These are phyloP conservation scores for Solanum hybrid DNA, from an alignment of 305 asterid genomes.

Conservation along the genomic window DNA sequence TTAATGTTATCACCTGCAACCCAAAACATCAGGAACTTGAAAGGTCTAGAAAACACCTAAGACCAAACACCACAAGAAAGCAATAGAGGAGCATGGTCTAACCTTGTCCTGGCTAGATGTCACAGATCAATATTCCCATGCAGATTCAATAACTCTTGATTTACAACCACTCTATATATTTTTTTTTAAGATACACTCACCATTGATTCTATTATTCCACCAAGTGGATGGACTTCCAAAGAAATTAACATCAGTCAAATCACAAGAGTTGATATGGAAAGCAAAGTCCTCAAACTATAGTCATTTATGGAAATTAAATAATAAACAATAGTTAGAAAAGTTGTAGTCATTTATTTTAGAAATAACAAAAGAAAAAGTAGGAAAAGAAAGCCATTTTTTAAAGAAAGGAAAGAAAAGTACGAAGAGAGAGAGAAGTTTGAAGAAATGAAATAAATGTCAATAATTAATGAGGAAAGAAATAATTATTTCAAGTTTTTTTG, in stretches of 20 bases:
- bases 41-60: not conserved
- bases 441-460: not conserved
- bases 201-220: not conserved
- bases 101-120: not conserved
- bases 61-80: not conserved
- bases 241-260: not conserved
- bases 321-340: not conserved
- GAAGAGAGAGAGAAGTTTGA: not conserved
- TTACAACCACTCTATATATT: not conserved
- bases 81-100: not conserved
- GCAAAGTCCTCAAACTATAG: not conserved
- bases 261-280: not conserved
- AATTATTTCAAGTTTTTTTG: not conserved
- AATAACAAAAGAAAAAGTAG: not conserved
- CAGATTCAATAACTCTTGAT: not conserved
- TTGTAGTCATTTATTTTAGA: not conserved
- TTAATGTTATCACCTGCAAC: not conserved
- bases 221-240: not conserved
- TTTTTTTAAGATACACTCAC: not conserved
- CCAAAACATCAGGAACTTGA: not conserved
- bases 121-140: not conserved
- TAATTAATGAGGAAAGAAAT: not conserved
- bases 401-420: not conserved
- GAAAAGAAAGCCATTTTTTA: not conserved
- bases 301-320: not conserved